Evolutionary conservation across 176 grass and related monocot species (phyloP).

Genomic region (Cenchrus americanus): DNA sequence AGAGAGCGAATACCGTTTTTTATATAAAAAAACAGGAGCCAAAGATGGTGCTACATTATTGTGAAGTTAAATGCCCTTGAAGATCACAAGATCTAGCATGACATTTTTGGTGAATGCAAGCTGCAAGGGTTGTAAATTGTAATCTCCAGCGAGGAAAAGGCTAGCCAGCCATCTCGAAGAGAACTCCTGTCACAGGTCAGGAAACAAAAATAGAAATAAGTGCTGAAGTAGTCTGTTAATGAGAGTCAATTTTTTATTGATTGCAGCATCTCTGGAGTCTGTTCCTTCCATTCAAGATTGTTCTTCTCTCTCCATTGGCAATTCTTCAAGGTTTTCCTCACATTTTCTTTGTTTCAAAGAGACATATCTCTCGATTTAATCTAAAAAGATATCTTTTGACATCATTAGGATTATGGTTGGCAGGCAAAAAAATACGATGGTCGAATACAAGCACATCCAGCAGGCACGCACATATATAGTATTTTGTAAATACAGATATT

Average conservation of each 20-base stretch:
- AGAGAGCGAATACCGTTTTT: neutral
- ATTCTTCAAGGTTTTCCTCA: neutral
- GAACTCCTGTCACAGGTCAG: neutral
- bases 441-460: neutral
- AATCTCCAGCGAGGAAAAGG: neutral
- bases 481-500: neutral
- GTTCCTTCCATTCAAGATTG: neutral
- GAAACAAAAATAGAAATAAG: neutral
- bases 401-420: neutral
- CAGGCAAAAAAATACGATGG: neutral
- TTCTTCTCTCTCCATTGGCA: neutral
- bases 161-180: neutral
- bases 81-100: neutral
- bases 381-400: no score
- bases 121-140: neutral
- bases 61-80: neutral
- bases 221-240: neutral
- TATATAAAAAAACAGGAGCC: neutral
- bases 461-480: neutral
- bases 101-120: slow-evolving; percentile 22
- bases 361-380: neutral
- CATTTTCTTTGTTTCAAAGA: neutral
- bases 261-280: neutral
- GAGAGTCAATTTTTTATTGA: neutral
- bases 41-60: neutral